Conservation (phyloP, 2,329 filamentous ascomycete genomes). For the Parafenestella ontariensis region DNA sequence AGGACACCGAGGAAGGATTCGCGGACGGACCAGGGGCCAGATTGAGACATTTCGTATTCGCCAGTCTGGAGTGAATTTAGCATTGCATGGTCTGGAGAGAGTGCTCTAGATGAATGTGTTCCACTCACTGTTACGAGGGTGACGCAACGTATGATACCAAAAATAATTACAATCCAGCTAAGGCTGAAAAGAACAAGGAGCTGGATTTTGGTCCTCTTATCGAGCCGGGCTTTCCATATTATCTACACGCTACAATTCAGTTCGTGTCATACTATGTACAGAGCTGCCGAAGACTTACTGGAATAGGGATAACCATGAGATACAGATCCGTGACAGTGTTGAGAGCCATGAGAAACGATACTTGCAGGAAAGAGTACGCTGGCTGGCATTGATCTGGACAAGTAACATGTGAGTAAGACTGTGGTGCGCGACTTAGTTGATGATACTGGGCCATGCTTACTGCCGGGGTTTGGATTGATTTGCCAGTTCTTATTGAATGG, state of each 20-base stretch:
- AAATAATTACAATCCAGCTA: slow-evolving; percentile 63
- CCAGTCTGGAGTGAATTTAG: too few relatives aligned
- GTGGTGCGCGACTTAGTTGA: too few relatives aligned
- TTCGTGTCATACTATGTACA: not conserved
- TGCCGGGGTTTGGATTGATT: slow-evolving; percentile 64
- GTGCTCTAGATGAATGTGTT: too few relatives aligned
- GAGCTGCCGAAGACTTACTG: slow-evolving; percentile 23
- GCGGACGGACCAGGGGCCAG: slow-evolving; percentile 51
- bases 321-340: slow-evolving; percentile 66
- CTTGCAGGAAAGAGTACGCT: slow-evolving; percentile 13
- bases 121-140: slow-evolving; percentile 5
- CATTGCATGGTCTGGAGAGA: not conserved
- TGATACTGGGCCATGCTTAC: slow-evolving; percentile 35
- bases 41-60: slow-evolving; percentile 42
- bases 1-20: slow-evolving; percentile 56
- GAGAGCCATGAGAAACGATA: slow-evolving; percentile 45
- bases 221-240: slow-evolving; percentile 59
- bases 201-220: slow-evolving; percentile 59
- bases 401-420: slow-evolving; percentile 23
- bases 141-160: slow-evolving; percentile 58
- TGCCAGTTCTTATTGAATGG: slow-evolving; percentile 65
- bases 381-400: slow-evolving; percentile 18
- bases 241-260: slow-evolving; percentile 39
- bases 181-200: slow-evolving; percentile 63
- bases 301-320: slow-evolving; percentile 65